Percentiles rank a stretch among this genome's conserved stretches.
Evolutionary conservation across 768 basidiomycete species (phyloP).

Genomic region (Tylopilus balloui): DNA sequence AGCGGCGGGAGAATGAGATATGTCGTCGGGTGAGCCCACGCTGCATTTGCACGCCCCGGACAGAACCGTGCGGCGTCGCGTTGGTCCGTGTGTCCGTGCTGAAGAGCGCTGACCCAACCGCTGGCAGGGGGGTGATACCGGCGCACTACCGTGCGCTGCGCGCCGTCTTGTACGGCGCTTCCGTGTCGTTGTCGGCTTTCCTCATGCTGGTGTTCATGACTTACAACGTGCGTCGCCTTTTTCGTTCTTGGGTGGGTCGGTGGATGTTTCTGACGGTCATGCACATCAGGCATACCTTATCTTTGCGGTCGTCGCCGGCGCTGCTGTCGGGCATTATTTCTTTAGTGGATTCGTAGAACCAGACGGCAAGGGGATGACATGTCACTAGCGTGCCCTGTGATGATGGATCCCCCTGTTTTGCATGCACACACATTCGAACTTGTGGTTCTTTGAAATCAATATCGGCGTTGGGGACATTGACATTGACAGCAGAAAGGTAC

Average conservation of each 20-base stretch:
- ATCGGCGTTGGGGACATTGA: background rate
- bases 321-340: constrained; percentile 76
- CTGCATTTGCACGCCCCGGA: too few relatives aligned
- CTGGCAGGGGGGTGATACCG: constrained; percentile 2
- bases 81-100: too few relatives aligned
- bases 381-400: constrained; percentile 49
- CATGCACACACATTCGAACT: background rate
- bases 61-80: too few relatives aligned
- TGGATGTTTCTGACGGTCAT: background rate
- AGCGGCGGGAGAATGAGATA: constrained; percentile 35
- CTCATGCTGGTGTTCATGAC: constrained; percentile 97
- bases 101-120: background rate
- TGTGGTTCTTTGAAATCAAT: background rate
- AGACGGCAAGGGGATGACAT: constrained; percentile 70
- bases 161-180: constrained; percentile 67
- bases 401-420: background rate
- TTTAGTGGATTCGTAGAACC: constrained; percentile 65
- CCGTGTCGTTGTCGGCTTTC: constrained; percentile 80
- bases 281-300: constrained; percentile 75
- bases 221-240: constrained; percentile 66
- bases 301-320: constrained; percentile 73
- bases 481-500: constrained; percentile 3
- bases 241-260: background rate
- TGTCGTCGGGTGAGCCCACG: background rate
- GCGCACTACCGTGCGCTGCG: constrained; percentile 47